Percentiles rank a stretch among this genome's conserved stretches.
Evolutionary conservation across 352 stramenopile species (phyloP).

Genomic region (Phytopythium sindhum): DNA sequence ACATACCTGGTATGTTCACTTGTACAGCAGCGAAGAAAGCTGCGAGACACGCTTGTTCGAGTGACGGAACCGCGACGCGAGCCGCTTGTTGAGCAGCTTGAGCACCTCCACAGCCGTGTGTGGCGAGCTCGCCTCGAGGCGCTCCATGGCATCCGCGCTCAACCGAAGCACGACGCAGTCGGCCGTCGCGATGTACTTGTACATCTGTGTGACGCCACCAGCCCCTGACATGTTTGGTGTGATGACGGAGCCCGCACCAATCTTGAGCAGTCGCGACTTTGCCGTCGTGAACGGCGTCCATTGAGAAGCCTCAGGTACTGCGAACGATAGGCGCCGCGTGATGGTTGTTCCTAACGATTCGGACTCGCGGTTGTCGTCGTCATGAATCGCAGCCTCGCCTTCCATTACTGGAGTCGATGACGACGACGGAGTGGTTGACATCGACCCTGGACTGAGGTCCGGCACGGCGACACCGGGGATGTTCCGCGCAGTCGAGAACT

Average conservation of each 20-base stretch:
- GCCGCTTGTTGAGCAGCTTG: constrained; percentile 60
- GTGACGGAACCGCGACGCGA: constrained; percentile 59
- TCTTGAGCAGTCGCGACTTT: constrained; percentile 66
- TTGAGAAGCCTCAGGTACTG: constrained; percentile 40
- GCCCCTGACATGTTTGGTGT: constrained; percentile 42
- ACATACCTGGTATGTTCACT: constrained; percentile 25
- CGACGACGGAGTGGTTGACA: neutral
- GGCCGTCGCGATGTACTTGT: constrained; percentile 61
- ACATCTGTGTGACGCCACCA: constrained; percentile 26
- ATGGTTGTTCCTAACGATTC: neutral
- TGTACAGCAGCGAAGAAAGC: constrained; percentile 77
- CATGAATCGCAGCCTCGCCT: neutral
- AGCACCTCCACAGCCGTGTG: constrained; percentile 74
- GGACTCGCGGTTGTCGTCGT: neutral
- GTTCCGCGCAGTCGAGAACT: constrained; percentile 52
- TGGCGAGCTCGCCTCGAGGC: constrained; percentile 46
- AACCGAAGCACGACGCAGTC: constrained; percentile 67
- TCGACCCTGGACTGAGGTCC: neutral
- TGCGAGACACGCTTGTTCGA: constrained; percentile 76
- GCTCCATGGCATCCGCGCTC: constrained; percentile 51
- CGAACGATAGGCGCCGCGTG: constrained; percentile 22
- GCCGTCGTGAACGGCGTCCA: constrained; percentile 68
- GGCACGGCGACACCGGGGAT: constrained; percentile 48
- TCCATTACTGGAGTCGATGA: neutral
- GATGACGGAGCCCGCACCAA: constrained; percentile 68